Base-by-base conservation (phyloP, 257 asterid species). In the Solanum chilense region DNA sequence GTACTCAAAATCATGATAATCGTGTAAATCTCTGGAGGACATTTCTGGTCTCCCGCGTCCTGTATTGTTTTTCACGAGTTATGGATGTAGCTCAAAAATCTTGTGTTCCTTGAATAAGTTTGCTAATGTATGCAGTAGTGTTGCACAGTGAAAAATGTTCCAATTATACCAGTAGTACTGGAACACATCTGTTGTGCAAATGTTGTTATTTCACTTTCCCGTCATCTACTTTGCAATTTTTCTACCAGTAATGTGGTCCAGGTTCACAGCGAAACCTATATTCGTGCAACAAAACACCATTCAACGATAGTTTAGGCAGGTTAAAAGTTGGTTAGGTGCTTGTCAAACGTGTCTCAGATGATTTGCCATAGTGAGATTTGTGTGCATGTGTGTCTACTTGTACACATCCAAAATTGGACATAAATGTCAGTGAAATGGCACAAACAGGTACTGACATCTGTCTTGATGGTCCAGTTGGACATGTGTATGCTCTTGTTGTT, bases 401-500 rank as follows among this genome's bases (percentile, higher is more conserved):
- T 58, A 20, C 5, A 20, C 25, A 20, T 8, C 0, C 66, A 58
- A 58, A 58, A 20, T 20, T 58, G 25, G 12, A 58, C 11, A 58
- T 58, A 58, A 20, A 58, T 58, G 25, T 20, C 12, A 20, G 12
- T 20, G 8, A 58, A 20, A 58, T 58, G 25, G 25, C 25, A 58
- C 98, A 96, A 90, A 95, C 98, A 44, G 87, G 92, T 87, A 89
- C 93, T 41, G 99, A 97, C 86, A 97, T 94, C 86, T 94, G 92
- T 90, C 91, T 97, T 90, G 91, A 85, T 87, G 99, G 99, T 84
- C 99, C 99, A 69, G 93, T 94, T 85, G 99, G 99, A 86, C 98
- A 93, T 92, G 99, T 97, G 49, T 94, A 95, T 92, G 91, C 98
- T 78, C 94, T 93, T 70, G 97, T 95, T 70, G 96, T 95, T 88